These are phyloP conservation scores for Colletotrichum sublineola DNA, from an alignment of 2,329 filamentous ascomycete genomes.

Conservation along the genomic window DNA sequence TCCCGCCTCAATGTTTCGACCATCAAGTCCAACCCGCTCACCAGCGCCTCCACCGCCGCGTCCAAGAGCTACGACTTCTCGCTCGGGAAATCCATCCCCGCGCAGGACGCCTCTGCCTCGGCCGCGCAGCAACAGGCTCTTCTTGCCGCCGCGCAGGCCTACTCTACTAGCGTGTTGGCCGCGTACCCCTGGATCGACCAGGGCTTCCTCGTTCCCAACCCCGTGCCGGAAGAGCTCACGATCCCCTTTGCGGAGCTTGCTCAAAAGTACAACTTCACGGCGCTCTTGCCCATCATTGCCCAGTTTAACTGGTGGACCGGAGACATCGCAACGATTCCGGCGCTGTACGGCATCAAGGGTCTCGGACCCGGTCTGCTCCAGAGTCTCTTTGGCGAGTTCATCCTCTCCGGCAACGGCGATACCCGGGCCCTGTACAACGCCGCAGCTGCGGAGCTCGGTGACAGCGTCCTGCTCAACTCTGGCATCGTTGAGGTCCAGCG, in stretches of 20 bases:
- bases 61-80: conserved; percentile 44
- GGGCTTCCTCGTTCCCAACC: conserved; percentile 56
- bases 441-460: conserved; percentile 47
- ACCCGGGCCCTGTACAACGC: conserved; percentile 48
- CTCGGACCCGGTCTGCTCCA: conserved; percentile 45
- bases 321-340: conserved; percentile 53
- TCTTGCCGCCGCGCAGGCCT: conserved; percentile 28
- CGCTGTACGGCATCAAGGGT: conserved; percentile 56
- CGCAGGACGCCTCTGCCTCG: conserved; percentile 20
- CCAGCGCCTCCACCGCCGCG: background rate
- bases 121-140: conserved; percentile 31
- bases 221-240: conserved; percentile 59
- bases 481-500: conserved; percentile 45
- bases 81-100: conserved; percentile 30
- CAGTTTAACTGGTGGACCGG: conserved; percentile 54
- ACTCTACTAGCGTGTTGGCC: conserved; percentile 26
- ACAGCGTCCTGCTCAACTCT: conserved; percentile 47
- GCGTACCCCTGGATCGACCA: conserved; percentile 41
- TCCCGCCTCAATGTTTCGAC: conserved; percentile 49
- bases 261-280: conserved; percentile 55
- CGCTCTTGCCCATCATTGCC: conserved; percentile 51
- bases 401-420: conserved; percentile 43
- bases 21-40: conserved; percentile 31
- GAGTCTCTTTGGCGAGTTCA: conserved; percentile 44
- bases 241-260: conserved; percentile 58